These are phyloP conservation scores for Fragaria ananassa DNA, from an alignment of 306 rosid species.

Conservation along the genomic window DNA sequence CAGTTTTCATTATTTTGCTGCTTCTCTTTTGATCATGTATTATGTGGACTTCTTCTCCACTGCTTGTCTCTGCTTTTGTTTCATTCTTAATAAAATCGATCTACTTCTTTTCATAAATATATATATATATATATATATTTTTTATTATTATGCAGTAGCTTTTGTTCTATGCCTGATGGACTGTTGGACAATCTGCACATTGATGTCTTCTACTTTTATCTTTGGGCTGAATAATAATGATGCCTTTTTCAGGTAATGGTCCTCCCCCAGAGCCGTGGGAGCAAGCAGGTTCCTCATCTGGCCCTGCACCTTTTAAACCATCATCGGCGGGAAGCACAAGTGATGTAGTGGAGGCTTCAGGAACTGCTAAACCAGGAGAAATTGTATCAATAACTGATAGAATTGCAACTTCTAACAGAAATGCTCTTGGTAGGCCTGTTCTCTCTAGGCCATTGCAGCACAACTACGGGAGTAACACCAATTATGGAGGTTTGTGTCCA, in stretches of 20 bases:
- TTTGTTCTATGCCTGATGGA: neutral
- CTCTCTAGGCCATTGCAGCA: constrained; percentile 95
- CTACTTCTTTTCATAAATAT: neutral
- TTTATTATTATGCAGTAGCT: neutral
- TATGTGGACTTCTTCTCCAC: neutral
- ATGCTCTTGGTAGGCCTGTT: constrained; percentile 62
- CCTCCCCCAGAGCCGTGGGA: constrained; percentile 97
- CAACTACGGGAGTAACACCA: constrained; percentile 50
- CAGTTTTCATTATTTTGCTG: neutral
- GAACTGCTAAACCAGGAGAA: constrained; percentile 92
- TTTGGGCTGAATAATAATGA: constrained; percentile 13
- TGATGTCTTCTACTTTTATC: neutral
- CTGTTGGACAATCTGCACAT: neutral
- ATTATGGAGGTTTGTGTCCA: constrained; percentile 51
- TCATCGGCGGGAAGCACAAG: constrained; percentile 81
- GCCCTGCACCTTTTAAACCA: constrained; percentile 84
- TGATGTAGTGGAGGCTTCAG: constrained; percentile 91
- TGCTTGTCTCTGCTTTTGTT: neutral
- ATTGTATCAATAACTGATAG: constrained; percentile 63
- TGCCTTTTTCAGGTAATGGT: constrained; percentile 50
- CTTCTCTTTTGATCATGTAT: neutral
- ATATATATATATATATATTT: too few relatives aligned
- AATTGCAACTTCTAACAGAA: constrained; percentile 41
- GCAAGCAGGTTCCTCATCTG: constrained; percentile 74
- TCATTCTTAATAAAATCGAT: neutral